Conservation (phyloP, 306 rosid species). For the Ziziphus jujuba region DNA sequence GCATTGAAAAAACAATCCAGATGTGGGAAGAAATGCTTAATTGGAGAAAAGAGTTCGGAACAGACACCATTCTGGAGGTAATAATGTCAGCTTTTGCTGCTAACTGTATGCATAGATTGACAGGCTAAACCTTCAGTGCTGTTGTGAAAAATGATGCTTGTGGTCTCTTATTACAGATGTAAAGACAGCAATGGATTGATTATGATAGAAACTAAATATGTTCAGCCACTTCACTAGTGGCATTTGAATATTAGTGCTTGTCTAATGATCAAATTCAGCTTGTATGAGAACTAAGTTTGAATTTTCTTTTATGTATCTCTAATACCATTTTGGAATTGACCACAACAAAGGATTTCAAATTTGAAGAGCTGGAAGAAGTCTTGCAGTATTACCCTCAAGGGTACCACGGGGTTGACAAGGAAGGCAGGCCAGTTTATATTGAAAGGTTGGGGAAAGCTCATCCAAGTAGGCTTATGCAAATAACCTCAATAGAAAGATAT, state of each 20-base stretch:
- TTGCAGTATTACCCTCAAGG: constrained; percentile 96
- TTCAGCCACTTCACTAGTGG: not conserved
- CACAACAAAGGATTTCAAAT: constrained; percentile 75
- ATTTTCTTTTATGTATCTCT: constrained; percentile 15
- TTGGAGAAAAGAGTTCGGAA: constrained; percentile 88
- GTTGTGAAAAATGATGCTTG: not conserved
- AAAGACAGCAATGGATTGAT: too few species aligned
- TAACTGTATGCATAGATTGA: not conserved
- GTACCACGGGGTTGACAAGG: constrained; percentile 94
- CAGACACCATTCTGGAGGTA: constrained; percentile 87
- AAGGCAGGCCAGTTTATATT: constrained; percentile 95
- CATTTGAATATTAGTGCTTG: not conserved
- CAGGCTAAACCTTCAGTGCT: not conserved
- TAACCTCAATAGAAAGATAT: constrained; percentile 85
- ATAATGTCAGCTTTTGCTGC: constrained; percentile 23
- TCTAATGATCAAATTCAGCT: not conserved
- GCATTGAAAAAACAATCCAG: constrained; percentile 68
- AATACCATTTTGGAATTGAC: constrained; percentile 23
- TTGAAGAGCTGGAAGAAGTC: constrained; percentile 90
- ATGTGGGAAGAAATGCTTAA: constrained; percentile 92
- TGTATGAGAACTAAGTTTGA: not conserved
- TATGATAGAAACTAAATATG: too few species aligned
- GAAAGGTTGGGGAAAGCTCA: constrained; percentile 96
- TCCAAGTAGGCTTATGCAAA: constrained; percentile 80
- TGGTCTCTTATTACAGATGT: too few species aligned